phyloP scores from a whole-genome alignment of 768 basidiomycete species.

The Boletales sp. region DNA sequence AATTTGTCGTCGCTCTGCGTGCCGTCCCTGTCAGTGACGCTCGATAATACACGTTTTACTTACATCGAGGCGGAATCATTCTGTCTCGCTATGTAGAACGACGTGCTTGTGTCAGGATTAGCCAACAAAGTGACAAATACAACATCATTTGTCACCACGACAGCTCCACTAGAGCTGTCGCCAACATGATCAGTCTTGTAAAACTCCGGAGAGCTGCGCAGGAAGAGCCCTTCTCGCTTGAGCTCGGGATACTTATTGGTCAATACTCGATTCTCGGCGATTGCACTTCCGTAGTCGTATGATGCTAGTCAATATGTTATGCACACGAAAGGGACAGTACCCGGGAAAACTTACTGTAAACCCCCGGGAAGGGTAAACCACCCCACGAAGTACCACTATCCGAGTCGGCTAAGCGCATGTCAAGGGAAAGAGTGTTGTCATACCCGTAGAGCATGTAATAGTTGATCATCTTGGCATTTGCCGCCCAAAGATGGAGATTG shows the following conservation, averaged over 20 bases:
- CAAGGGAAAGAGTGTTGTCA: constrained; percentile 3
- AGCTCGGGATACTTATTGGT: constrained; percentile 72
- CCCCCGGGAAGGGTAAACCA: constrained; percentile 72
- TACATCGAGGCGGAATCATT: constrained; percentile 63
- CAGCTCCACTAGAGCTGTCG: constrained; percentile 50
- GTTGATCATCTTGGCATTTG: constrained; percentile 77
- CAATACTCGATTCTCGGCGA: constrained; percentile 64
- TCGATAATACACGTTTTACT: constrained; percentile 18
- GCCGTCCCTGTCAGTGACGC: neutral
- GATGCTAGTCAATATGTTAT: constrained; percentile 36
- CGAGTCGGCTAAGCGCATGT: neutral
- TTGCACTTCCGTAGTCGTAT: constrained; percentile 78
- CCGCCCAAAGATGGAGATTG: constrained; percentile 73
- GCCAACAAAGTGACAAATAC: constrained; percentile 59
- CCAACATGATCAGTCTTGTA: constrained; percentile 76
- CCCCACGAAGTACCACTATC: constrained; percentile 84
- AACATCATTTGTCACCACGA: constrained; percentile 39
- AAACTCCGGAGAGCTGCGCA: constrained; percentile 76
- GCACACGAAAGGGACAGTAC: neutral
- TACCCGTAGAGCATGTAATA: constrained; percentile 87
- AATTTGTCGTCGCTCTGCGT: constrained; percentile 36
- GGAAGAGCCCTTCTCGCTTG: constrained; percentile 73
- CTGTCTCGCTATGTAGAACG: constrained; percentile 73
- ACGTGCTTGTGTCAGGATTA: constrained; percentile 64
- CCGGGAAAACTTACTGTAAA: constrained; percentile 44